Conservation (phyloP, 2,329 filamentous ascomycete genomes). For the Endocalyx cinctus region DNA sequence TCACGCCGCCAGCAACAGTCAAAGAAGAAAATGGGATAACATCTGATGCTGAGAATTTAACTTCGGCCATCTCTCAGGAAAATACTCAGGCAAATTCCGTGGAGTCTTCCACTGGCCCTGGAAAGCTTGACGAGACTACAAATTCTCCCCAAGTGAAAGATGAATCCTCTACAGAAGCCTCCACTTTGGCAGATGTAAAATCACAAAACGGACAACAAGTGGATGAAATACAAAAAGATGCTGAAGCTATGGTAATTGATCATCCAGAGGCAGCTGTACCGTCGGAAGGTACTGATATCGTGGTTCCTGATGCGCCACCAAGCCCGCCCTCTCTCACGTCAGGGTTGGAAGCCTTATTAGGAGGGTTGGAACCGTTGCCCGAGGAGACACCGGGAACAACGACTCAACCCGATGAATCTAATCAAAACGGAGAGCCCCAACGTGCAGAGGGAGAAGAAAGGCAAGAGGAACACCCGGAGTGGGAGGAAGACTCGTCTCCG, state of each 20-base stretch:
- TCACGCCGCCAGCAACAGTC: conserved; percentile 15
- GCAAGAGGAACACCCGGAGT: conserved; percentile 59
- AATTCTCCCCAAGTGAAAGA: too few species aligned
- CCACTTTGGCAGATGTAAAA: too few species aligned
- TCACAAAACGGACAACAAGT: too few species aligned
- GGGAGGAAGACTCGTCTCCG: conserved; percentile 76
- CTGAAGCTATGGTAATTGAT: conserved; percentile 11
- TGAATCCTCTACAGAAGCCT: too few species aligned
- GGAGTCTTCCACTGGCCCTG: too few species aligned
- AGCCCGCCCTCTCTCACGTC: conserved; percentile 29
- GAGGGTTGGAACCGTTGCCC: conserved; percentile 22
- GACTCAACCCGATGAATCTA: conserved; percentile 6
- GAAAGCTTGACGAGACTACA: too few species aligned
- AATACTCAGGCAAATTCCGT: too few species aligned
- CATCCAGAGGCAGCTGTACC: background rate
- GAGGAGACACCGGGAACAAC: conserved; percentile 6
- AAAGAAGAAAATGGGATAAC: too few species aligned
- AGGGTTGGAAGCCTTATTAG: conserved; percentile 27
- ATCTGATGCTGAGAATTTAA: too few species aligned
- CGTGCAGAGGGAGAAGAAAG: conserved; percentile 4
- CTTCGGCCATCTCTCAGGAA: too few species aligned
- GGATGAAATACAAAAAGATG: conserved; percentile 2
- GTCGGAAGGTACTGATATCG: conserved; percentile 3
- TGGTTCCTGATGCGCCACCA: conserved; percentile 16
- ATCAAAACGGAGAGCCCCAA: conserved; percentile 13